Evolutionary conservation across 129 eudicot genomes (phyloP), one percentile per base, ranked within the genome.

Genomic region (Escallonia herrerae): DNA sequence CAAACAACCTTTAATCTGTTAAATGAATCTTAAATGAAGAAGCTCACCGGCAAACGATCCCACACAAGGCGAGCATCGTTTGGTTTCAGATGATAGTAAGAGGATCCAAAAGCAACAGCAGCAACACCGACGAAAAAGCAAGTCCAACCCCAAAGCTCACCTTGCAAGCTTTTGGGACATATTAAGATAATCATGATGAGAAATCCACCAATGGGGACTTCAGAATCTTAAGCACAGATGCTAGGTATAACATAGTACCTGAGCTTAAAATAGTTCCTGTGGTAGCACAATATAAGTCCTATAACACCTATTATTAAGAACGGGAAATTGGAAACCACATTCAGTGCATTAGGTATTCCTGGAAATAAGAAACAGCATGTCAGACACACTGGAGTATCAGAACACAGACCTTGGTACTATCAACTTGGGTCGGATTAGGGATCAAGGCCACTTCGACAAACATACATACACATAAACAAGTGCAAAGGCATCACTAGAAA

Each of bases 131-230:
- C 58, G 75, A 75, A 89, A 67, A 89, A 89, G 59, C 63, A 66
- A 15, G 90, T 73, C 96, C 96, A 89, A 13, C 96, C 94, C 67
- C 90, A 85, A 75, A 85, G 85, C 83, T 89, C 96, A 48, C 96
- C 96, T 66, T 59, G 78, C 83, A 85, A 75, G 72, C 96, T 89
- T 75, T 39, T 10, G 10, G 45, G 2, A 73, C 7, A 66, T 43
- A 47, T 57, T 63, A 10, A 62, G 45, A 73, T 5, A n/a, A 37
- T 6, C 5, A 43, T 55, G 45, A 68, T 33, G 33, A 22, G 33
- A 22, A 22, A 22, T 22, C 33, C 33, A 22, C 33, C 33, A 22
- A 22, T 1, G 33, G 33, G 33, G 33, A 22, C 33, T 22, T 22
- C 33, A 22, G 33, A 22, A 22, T 22, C 33, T 22, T 22, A 22